Percentiles rank a stretch among this genome's conserved stretches.
Conservation (phyloP, 75 land plant species). For the Cunninghamia lanceolata region DNA sequence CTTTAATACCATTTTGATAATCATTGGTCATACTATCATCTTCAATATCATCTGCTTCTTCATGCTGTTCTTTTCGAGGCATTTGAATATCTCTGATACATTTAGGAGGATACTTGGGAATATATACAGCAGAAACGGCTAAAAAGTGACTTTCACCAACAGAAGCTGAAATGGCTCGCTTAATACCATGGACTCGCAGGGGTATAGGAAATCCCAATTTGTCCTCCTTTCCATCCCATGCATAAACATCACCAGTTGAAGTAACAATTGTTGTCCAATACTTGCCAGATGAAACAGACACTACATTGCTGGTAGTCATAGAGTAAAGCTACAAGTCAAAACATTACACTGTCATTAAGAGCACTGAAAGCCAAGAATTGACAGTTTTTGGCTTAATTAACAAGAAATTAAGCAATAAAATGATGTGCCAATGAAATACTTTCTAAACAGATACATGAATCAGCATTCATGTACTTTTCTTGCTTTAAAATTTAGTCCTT, state of each 20-base stretch:
- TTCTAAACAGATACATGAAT: neutral
- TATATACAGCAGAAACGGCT: conserved; percentile 66
- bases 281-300: conserved; percentile 88
- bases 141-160: conserved; percentile 95
- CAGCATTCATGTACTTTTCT: neutral
- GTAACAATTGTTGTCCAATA: conserved; percentile 84
- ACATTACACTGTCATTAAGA: neutral
- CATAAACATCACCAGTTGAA: conserved; percentile 73
- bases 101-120: conserved; percentile 54
- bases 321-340: conserved; percentile 12
- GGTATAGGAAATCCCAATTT: conserved; percentile 57
- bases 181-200: conserved; percentile 74
- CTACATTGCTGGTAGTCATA: conserved; percentile 30
- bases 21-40: conserved; percentile 43
- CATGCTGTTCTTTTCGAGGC: conserved; percentile 14
- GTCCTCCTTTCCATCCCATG: conserved; percentile 83
- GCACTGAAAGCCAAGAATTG: neutral
- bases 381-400: neutral
- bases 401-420: neutral
- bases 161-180: conserved; percentile 69
- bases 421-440: neutral
- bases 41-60: conserved; percentile 45
- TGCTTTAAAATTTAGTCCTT: neutral
- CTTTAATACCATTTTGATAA: neutral
- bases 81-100: conserved; percentile 14